Base-by-base conservation (phyloP, 768 basidiomycete species). In the Suillus bovinus region DNA sequence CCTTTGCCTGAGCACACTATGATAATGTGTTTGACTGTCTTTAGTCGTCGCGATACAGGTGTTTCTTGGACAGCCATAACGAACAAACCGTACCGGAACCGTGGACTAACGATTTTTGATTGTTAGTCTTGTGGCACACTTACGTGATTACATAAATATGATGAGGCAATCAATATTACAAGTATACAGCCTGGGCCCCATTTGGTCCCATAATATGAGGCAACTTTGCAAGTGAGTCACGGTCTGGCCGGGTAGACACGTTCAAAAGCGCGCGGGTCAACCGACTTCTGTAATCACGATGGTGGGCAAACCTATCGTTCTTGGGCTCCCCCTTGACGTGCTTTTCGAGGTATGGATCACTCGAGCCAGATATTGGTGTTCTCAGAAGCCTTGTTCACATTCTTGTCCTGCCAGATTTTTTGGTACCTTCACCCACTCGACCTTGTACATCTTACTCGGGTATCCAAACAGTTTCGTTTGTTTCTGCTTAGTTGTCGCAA, bases 1-100 rank as follows among this genome's bases (percentile, higher is more conserved):
- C 97, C 97, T 76, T 99, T 99, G 9, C 97, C 97, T 0, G 95
- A 93, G 44, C 96, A 84, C 61, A 99, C 94, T 65, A 99, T 86
- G 67, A 99, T 86, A 72, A 99, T 86, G 69, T 94, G 84, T 67
- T 89, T 89, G 67, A 99, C 86, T 2, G 80, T 78, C 61, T 81
- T 76, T 20, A 99, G 80, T 44, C 96, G 89, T 68, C 86, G 79
- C 24, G 86, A 81, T 60, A 93, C 84, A 2, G 90, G 88, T 9
- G 85, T 86, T 60, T 80, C 82, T 42, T 76, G 70, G 42, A 64
- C 55, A 10, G 71, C 67, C 75, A 75, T 74, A 57, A 58, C 22
- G 31, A 34, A 62, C 36, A 33, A 44, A 9, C 20, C 14, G n/a
- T n/a, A n/a, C n/a, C n/a, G n/a, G n/a, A n/a, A n/a, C n/a, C n/a